A percentile compares a stretch with the other conserved stretches of the same genome.
Conservation (phyloP, 2,329 filamentous ascomycete genomes). For the Calonectria pteridis region DNA sequence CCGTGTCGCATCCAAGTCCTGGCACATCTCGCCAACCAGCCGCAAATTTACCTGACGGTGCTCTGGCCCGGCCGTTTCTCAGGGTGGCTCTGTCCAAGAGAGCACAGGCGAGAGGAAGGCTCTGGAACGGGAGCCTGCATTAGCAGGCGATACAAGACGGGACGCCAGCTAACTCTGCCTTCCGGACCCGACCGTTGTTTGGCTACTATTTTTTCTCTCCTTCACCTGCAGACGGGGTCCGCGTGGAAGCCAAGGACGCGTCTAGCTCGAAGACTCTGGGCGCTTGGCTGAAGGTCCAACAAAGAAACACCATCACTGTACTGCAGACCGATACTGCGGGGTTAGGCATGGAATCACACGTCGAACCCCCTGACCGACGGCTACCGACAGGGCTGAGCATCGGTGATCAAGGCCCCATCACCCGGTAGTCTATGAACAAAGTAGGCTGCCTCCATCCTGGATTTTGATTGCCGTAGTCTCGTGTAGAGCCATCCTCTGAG, state of each 20-base stretch:
- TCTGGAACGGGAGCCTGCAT: constrained; percentile 48
- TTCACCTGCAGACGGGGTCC: constrained; percentile 29
- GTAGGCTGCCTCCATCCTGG: constrained; percentile 32
- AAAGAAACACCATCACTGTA: constrained; percentile 38
- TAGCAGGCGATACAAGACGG: constrained; percentile 42
- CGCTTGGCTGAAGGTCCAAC: background rate
- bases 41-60: constrained; percentile 39
- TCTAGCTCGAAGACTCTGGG: background rate
- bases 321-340: constrained; percentile 34
- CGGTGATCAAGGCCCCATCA: constrained; percentile 31
- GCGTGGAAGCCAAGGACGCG: constrained; percentile 35
- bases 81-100: constrained; percentile 34
- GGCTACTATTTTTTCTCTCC: constrained; percentile 26
- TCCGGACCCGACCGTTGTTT: constrained; percentile 35
- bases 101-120: constrained; percentile 41
- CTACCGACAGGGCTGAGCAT: constrained; percentile 29
- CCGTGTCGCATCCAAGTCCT: constrained; percentile 38
- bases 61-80: constrained; percentile 41
- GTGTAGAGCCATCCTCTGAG: constrained; percentile 30
- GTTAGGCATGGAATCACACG: constrained; percentile 37
- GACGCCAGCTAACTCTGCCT: constrained; percentile 35
- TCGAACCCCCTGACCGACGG: constrained; percentile 38
- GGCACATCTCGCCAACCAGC: constrained; percentile 40
- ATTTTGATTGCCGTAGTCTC: constrained; percentile 42
- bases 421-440: constrained; percentile 31